Base-by-base conservation (phyloP, 345 rosid species). In the Pseudoturritis turrita region DNA sequence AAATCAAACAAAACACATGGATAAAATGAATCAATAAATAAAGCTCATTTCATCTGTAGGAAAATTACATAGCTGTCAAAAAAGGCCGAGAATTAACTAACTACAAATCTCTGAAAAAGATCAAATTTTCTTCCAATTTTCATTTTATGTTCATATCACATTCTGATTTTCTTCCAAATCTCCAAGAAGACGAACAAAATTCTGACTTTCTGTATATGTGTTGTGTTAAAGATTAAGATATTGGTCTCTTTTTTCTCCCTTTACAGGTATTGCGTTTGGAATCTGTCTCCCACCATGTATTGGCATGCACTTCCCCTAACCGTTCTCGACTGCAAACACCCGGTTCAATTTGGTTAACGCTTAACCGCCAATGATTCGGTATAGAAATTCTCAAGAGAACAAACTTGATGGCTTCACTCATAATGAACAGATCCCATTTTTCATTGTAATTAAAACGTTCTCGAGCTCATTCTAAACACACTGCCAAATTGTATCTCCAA, bases 251-350 rank as follows among this genome's bases (percentile, higher is more conserved):
- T 37, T 26, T 6, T 39, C 4, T 2, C 50, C 52, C 28, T 35
- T 83, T 81, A 94, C 68, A 94, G 91, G 85, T 94, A 94, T 71
- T 89, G 97, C 73, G 89, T 75, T 83, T 94, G 97, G 89, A 94
- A 91, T 62, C 98, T 87, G 55, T 89, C 73, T 94, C 98, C 98
- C 98, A 94, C 98, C 98, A 94, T 60, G 50, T 64, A 82, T 94
- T 94, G 2, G 98, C 98, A 7, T 88, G 84, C 76, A 91, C 92
- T 78, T 90, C 96, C 44, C 97, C 98, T 6, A 94, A 94, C 71
- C 66, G 81, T 79, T 94, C 98, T 0, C 98, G 97, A 79, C 98
- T 94, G 92, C 72, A 40, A 72, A 44, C 47, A 59, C 28, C 68
- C 73, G 55, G 46, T 67, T 51, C 10, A 3, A 52, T 51, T 25